Evolutionary conservation across 129 eudicot genomes (phyloP).

Genomic region (Helichrysum umbraculigerum): DNA sequence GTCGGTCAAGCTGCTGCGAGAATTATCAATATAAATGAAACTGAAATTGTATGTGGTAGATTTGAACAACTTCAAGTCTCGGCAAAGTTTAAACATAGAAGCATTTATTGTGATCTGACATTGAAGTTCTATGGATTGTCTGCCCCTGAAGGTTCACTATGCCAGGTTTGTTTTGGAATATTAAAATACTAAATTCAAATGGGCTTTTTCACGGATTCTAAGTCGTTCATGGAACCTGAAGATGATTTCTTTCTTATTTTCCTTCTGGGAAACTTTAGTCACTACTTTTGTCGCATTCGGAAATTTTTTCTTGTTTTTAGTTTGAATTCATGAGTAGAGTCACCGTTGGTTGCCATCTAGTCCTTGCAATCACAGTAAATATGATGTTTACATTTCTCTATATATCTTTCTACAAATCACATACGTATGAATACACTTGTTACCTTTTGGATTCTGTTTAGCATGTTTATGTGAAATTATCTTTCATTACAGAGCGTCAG

Average conservation of each 20-base stretch:
- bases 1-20: slow-evolving; percentile 90
- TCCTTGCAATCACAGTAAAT: slow-evolving; percentile 12
- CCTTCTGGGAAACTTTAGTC: slow-evolving; percentile 12
- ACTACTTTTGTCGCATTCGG: slow-evolving; percentile 5
- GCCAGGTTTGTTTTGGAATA: slow-evolving; percentile 61
- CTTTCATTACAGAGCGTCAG: slow-evolving; percentile 67
- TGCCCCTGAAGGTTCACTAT: slow-evolving; percentile 95
- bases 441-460: slow-evolving; percentile 10
- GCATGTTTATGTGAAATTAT: slow-evolving; percentile 18
- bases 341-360: slow-evolving; percentile 8
- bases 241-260: neutral
- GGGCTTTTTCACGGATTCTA: neutral
- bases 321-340: slow-evolving; percentile 20
- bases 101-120: slow-evolving; percentile 76
- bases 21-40: slow-evolving; percentile 55
- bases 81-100: slow-evolving; percentile 78
- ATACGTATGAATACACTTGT: slow-evolving; percentile 10
- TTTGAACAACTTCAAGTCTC: slow-evolving; percentile 86
- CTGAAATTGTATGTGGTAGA: slow-evolving; percentile 89
- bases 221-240: slow-evolving; percentile 13
- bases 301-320: neutral
- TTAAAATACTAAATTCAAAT: neutral
- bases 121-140: slow-evolving; percentile 87
- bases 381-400: slow-evolving; percentile 1
- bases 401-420: neutral